These are phyloP conservation scores for Azolla pinnata DNA, from an alignment of 75 land plant species.

Conservation along the genomic window DNA sequence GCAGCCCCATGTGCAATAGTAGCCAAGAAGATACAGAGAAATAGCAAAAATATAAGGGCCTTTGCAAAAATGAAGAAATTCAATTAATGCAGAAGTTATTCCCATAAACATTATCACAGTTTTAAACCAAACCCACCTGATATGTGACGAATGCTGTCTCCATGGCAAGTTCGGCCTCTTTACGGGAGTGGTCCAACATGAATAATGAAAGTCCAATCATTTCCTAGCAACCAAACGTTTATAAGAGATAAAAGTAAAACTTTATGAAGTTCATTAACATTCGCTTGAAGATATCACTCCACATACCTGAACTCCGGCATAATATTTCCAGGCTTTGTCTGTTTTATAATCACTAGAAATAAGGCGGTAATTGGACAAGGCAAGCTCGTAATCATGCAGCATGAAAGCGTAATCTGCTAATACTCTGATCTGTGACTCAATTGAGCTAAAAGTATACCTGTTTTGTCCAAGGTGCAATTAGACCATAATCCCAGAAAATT, in stretches of 20 bases:
- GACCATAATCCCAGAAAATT: too few species aligned
- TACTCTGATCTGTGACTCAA: conserved; percentile 92
- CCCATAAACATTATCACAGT: too few species aligned
- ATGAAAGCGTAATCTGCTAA: conserved; percentile 98
- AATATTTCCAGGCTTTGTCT: conserved; percentile 93
- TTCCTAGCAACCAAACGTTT: conserved; percentile 43
- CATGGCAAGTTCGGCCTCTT: conserved; percentile 88
- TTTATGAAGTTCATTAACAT: background rate
- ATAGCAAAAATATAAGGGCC: too few species aligned
- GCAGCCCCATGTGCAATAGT: too few species aligned
- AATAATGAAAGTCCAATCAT: conserved; percentile 87
- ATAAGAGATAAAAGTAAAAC: too few species aligned
- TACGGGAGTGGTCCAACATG: conserved; percentile 85
- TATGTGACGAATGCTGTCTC: conserved; percentile 81
- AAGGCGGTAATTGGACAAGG: conserved; percentile 88
- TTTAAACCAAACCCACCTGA: conserved; percentile 34
- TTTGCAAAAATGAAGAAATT: too few species aligned
- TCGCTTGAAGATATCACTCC: background rate
- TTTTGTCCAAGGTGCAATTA: too few species aligned
- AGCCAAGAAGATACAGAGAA: too few species aligned
- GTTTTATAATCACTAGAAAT: conserved; percentile 91
- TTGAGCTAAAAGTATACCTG: conserved; percentile 90
- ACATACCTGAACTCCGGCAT: conserved; percentile 95
- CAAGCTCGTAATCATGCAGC: conserved; percentile 98
- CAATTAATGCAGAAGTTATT: too few species aligned